These are phyloP conservation scores for Cyberlindnera japonica DNA, from an alignment of 805 yeast genomes.

Conservation along the genomic window DNA sequence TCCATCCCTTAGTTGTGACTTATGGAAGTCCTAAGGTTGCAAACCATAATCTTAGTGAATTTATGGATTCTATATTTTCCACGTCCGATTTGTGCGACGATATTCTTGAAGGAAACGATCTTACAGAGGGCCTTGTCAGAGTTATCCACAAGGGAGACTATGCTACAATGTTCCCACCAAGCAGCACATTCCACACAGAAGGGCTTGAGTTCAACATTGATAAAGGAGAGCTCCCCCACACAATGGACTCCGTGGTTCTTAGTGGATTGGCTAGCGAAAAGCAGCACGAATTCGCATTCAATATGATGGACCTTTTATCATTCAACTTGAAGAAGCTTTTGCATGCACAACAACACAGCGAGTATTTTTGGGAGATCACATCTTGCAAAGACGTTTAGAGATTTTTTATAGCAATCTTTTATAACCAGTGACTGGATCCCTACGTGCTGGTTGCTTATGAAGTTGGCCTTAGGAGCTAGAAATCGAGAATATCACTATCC, in stretches of 20 bases:
- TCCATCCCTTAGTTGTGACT: constrained; percentile 52
- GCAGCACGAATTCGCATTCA: constrained; percentile 14
- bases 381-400: constrained; percentile 15
- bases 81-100: constrained; percentile 34
- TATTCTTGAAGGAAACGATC: constrained; percentile 14
- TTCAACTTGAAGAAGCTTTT: constrained; percentile 16
- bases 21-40: constrained; percentile 72
- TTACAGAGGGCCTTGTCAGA: constrained; percentile 43
- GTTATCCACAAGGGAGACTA: constrained; percentile 55
- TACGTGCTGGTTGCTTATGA: too few relatives aligned
- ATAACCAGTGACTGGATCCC: too few relatives aligned
- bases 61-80: constrained; percentile 48
- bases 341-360: constrained; percentile 19
- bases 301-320: constrained; percentile 17
- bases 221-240: constrained; percentile 36
- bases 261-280: constrained; percentile 16
- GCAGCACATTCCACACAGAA: constrained; percentile 32
- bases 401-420: too few relatives aligned
- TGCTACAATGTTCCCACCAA: constrained; percentile 60
- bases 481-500: too few relatives aligned
- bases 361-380: constrained; percentile 20
- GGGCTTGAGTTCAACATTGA: constrained; percentile 33
- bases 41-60: constrained; percentile 44
- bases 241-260: constrained; percentile 21
- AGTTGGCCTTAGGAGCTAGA: too few relatives aligned